These are phyloP conservation scores for Aurifilum marmelostoma DNA, from an alignment of 2,329 filamentous ascomycete species.

Conservation along the genomic window DNA sequence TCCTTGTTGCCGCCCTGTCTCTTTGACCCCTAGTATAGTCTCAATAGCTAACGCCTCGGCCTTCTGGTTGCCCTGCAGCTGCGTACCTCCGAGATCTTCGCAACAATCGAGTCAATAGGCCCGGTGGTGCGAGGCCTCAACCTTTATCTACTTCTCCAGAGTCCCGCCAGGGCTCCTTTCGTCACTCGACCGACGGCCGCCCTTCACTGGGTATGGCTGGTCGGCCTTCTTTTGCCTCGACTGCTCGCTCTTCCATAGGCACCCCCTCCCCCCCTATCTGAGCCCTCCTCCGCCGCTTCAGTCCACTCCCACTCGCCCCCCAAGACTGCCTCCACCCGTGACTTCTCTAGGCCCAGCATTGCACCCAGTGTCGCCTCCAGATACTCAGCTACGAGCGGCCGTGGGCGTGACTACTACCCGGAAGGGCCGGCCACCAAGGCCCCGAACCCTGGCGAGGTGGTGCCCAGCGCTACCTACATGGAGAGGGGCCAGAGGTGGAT, in stretches of 20 bases:
- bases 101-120: slow-evolving; percentile 67
- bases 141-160: slow-evolving; percentile 39
- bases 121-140: slow-evolving; percentile 71
- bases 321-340: slow-evolving; percentile 30
- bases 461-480: slow-evolving; percentile 70
- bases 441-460: slow-evolving; percentile 62
- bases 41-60: slow-evolving; percentile 29
- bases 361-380: slow-evolving; percentile 54
- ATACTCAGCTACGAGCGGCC: slow-evolving; percentile 50
- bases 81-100: slow-evolving; percentile 73
- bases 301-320: slow-evolving; percentile 27
- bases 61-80: slow-evolving; percentile 49
- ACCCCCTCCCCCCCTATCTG: slow-evolving; percentile 30
- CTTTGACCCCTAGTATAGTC: background rate
- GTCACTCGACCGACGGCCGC: slow-evolving; percentile 38
- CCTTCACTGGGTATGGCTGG: slow-evolving; percentile 36
- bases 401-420: slow-evolving; percentile 58
- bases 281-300: slow-evolving; percentile 33
- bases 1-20: too few relatives aligned
- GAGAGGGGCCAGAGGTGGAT: slow-evolving; percentile 77
- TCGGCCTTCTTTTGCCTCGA: slow-evolving; percentile 41
- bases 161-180: slow-evolving; percentile 40
- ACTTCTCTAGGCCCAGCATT: slow-evolving; percentile 44
- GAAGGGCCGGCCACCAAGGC: slow-evolving; percentile 44
- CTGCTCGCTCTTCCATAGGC: slow-evolving; percentile 36